A percentile compares a stretch with the other conserved stretches of the same genome.
These are phyloP conservation scores for Wickerhamiella kazuoi DNA, from an alignment of 805 yeast species.

Conservation along the genomic window DNA sequence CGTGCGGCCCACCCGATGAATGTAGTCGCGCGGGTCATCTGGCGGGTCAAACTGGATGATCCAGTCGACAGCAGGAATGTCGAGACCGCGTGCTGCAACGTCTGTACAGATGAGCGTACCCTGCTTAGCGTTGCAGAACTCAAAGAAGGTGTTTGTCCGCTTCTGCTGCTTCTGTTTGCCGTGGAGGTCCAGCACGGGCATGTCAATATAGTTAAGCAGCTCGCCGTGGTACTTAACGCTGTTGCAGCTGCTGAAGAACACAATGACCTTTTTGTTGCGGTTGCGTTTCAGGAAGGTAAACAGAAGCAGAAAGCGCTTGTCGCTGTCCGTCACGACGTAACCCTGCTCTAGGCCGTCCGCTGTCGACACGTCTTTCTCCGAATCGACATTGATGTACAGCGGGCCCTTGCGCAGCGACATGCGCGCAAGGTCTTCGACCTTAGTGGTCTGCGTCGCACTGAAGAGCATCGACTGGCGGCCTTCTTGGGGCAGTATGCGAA, in stretches of 20 bases:
- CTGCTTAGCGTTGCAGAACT: constrained; percentile 90
- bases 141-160: constrained; percentile 94
- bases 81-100: constrained; percentile 98
- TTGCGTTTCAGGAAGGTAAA: constrained; percentile 90
- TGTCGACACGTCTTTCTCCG: constrained; percentile 67
- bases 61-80: constrained; percentile 98
- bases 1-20: constrained; percentile 97
- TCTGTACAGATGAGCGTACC: constrained; percentile 92
- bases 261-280: constrained; percentile 72
- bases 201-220: constrained; percentile 82
- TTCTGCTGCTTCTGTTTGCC: constrained; percentile 98
- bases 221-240: constrained; percentile 94
- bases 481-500: constrained; percentile 78
- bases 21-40: constrained; percentile 98
- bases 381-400: constrained; percentile 78
- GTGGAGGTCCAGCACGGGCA: constrained; percentile 90
- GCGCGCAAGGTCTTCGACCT: constrained; percentile 95
- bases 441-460: constrained; percentile 98
- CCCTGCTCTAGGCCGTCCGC: constrained; percentile 98
- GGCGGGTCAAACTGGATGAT: constrained; percentile 98
- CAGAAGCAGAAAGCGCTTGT: constrained; percentile 72
- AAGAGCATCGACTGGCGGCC: constrained; percentile 93
- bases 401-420: constrained; percentile 92
- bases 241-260: constrained; percentile 89
- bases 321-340: constrained; percentile 92